phyloP scores from a whole-genome alignment of 2,329 filamentous ascomycete genomes.

The Cryphonectria japonica region DNA sequence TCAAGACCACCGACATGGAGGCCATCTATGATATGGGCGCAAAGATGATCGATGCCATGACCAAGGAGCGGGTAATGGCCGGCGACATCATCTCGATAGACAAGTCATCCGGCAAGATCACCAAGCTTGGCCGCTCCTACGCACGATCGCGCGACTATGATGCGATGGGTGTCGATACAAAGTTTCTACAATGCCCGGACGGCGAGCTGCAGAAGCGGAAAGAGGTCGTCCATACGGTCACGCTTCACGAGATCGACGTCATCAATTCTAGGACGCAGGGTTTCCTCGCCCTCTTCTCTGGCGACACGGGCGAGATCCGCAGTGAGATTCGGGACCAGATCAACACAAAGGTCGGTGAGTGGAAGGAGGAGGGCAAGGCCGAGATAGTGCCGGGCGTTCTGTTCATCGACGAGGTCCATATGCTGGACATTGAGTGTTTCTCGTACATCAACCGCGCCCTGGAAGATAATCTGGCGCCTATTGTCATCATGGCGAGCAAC shows the following conservation, averaged over 20 bases:
- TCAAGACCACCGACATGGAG: constrained; percentile 99
- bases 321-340: constrained; percentile 98
- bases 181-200: constrained; percentile 96
- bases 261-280: constrained; percentile 99
- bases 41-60: constrained; percentile 99
- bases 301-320: constrained; percentile 96
- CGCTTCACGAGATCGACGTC: constrained; percentile 96
- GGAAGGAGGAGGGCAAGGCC: constrained; percentile 99
- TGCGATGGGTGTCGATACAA: constrained; percentile 97
- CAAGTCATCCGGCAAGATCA: constrained; percentile 97
- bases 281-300: constrained; percentile 95
- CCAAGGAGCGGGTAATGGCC: constrained; percentile 98
- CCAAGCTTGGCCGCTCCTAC: constrained; percentile 93
- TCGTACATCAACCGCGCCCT: constrained; percentile 97
- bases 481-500: constrained; percentile 99
- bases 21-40: constrained; percentile 99
- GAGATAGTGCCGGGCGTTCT: constrained; percentile 96
- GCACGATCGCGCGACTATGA: constrained; percentile 97
- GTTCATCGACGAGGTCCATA: constrained; percentile 99
- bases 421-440: constrained; percentile 99
- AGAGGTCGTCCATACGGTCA: constrained; percentile 96
- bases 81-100: constrained; percentile 98
- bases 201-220: constrained; percentile 97
- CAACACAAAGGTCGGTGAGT: constrained; percentile 97
- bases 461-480: constrained; percentile 91